Conservation (phyloP, 805 yeast genomes). For the Nakazawaea populi region DNA sequence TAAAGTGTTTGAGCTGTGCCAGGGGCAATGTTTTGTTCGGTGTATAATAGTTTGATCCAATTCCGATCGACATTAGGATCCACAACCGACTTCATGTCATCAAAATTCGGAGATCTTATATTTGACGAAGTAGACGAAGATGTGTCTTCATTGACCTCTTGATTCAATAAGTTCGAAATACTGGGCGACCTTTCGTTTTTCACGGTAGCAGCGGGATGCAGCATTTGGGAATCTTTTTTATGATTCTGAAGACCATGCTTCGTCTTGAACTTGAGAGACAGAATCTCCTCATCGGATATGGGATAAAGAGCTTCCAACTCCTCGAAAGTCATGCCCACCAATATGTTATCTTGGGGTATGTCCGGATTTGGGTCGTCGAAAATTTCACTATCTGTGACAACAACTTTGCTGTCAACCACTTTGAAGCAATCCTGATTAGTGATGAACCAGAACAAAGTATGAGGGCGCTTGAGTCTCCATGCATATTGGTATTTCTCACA, state of each 20-base stretch:
- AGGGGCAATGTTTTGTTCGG: background rate
- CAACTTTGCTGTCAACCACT: background rate
- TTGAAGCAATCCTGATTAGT: conserved; percentile 8
- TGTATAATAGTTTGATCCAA: conserved; percentile 8
- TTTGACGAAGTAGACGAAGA: background rate
- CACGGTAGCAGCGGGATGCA: background rate
- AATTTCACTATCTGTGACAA: background rate
- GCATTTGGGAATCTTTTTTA: background rate
- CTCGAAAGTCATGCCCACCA: conserved; percentile 3
- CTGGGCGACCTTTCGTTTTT: conserved; percentile 8
- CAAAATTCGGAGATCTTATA: background rate
- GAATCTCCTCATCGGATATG: background rate
- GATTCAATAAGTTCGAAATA: conserved; percentile 5
- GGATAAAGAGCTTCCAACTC: conserved; percentile 6
- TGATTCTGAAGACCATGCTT: background rate
- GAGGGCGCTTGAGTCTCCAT: conserved; percentile 10
- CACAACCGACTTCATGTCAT: background rate
- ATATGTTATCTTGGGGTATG: background rate
- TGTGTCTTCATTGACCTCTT: background rate
- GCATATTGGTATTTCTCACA: conserved; percentile 9
- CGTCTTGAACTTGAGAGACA: background rate
- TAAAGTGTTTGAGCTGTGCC: no score
- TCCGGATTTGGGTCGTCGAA: background rate
- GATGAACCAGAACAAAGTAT: conserved; percentile 8
- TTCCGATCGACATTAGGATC: conserved; percentile 4